Evolutionary conservation across 306 rosid species (phyloP).

Genomic region (Amphicarpaea edgeworthii): DNA sequence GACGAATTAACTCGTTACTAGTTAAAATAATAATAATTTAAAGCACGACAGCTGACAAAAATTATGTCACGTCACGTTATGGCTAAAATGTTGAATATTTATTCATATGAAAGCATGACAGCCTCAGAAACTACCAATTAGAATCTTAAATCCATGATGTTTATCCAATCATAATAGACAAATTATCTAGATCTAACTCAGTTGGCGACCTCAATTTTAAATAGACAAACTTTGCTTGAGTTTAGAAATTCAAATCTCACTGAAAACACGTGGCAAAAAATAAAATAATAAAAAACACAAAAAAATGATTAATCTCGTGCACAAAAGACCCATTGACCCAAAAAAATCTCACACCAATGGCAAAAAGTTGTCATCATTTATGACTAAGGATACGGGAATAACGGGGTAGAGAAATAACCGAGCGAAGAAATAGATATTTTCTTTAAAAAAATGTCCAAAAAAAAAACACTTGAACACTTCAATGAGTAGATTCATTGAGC

Average conservation of each 20-base stretch:
- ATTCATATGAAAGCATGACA: neutral
- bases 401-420: neutral
- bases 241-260: slow-evolving; percentile 8
- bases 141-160: slow-evolving; percentile 4
- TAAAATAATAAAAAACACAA: neutral
- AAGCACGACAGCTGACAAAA: neutral
- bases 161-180: neutral
- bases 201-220: neutral
- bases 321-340: neutral
- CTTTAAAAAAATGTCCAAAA: neutral
- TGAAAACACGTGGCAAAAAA: slow-evolving; percentile 1
- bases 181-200: neutral
- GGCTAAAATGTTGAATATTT: neutral
- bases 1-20: neutral
- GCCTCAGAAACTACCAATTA: neutral
- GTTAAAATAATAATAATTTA: neutral
- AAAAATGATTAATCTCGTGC: neutral
- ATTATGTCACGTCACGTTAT: no score
- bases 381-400: neutral
- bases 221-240: neutral
- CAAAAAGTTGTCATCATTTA: neutral
- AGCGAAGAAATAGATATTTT: neutral
- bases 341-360: neutral
- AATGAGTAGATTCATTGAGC: slow-evolving; percentile 15
- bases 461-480: neutral